phyloP scores from a whole-genome alignment of 371 early-diverging fungal genomes.

The Mucor irregularis region DNA sequence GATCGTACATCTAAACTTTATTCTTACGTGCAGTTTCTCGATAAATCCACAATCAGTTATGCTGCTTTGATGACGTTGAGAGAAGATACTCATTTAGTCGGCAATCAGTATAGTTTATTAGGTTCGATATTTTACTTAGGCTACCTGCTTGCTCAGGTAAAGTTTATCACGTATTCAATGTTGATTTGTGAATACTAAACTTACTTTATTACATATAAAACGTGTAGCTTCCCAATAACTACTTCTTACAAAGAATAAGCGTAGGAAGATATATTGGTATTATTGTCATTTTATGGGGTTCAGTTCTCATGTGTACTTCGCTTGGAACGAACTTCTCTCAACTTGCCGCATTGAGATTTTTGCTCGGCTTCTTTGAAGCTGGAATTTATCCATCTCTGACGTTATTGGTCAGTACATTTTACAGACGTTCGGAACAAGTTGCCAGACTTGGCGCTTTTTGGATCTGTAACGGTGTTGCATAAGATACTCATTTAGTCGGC shows the following conservation, averaged over 20 bases:
- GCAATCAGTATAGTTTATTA: conserved; percentile 20
- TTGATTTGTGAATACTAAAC: not conserved
- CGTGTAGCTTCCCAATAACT: conserved; percentile 45
- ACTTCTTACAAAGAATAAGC: conserved; percentile 31
- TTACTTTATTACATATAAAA: not conserved
- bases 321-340: conserved; percentile 31
- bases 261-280: conserved; percentile 34
- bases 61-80: conserved; percentile 20
- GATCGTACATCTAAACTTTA: not conserved
- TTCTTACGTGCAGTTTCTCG: conserved; percentile 12
- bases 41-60: conserved; percentile 25
- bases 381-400: conserved; percentile 31
- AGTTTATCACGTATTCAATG: not conserved
- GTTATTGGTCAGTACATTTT: conserved; percentile 35
- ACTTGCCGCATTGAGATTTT: conserved; percentile 28
- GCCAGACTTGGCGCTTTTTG: conserved; percentile 32
- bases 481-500: conserved; percentile 11
- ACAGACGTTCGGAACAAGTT: conserved; percentile 34
- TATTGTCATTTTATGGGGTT: conserved; percentile 35
- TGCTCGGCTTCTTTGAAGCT: conserved; percentile 33
- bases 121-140: conserved; percentile 31
- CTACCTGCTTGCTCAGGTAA: conserved; percentile 39
- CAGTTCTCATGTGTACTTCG: conserved; percentile 23
- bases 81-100: conserved; percentile 11
- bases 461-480: conserved; percentile 27